A percentile compares a stretch with the other conserved stretches of the same genome.
Evolutionary conservation across 2,329 filamentous ascomycete genomes (phyloP).

Genomic region (Neonectria faginata): DNA sequence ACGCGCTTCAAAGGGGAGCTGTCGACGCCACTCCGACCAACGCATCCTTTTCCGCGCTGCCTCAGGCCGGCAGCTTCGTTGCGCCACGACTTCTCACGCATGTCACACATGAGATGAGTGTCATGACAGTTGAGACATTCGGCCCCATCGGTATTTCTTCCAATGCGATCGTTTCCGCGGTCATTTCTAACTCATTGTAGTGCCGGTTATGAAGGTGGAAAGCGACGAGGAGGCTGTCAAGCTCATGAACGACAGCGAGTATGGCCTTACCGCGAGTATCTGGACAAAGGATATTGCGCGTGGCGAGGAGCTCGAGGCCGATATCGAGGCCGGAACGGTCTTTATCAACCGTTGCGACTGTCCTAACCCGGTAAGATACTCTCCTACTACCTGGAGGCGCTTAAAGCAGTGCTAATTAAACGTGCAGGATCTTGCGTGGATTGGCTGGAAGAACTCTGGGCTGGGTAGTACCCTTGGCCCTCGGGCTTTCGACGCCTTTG

Average conservation of each 20-base stretch:
- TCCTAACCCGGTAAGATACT: conserved; percentile 80
- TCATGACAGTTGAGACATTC: conserved; percentile 96
- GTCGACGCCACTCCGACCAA: conserved; percentile 87
- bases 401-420: conserved; percentile 27
- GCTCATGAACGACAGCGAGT: conserved; percentile 94
- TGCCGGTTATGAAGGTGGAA: conserved; percentile 88
- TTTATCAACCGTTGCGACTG: conserved; percentile 96
- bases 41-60: conserved; percentile 77
- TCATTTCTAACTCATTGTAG: conserved; percentile 60
- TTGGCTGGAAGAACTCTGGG: conserved; percentile 96
- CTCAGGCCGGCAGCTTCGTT: conserved; percentile 84
- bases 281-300: conserved; percentile 89
- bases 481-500: conserved; percentile 94
- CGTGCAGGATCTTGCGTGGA: conserved; percentile 86
- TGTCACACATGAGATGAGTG: conserved; percentile 83
- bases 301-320: conserved; percentile 80
- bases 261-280: conserved; percentile 94
- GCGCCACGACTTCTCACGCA: conserved; percentile 84
- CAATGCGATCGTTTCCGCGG: not conserved
- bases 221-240: conserved; percentile 82
- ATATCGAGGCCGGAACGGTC: conserved; percentile 91
- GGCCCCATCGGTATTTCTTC: conserved; percentile 65
- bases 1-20: conserved; percentile 85
- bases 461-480: conserved; percentile 89
- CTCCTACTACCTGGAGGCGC: not conserved